Evolutionary conservation across 1,284 basidiomycete species (phyloP).

Genomic region (Porodaedalea pini): DNA sequence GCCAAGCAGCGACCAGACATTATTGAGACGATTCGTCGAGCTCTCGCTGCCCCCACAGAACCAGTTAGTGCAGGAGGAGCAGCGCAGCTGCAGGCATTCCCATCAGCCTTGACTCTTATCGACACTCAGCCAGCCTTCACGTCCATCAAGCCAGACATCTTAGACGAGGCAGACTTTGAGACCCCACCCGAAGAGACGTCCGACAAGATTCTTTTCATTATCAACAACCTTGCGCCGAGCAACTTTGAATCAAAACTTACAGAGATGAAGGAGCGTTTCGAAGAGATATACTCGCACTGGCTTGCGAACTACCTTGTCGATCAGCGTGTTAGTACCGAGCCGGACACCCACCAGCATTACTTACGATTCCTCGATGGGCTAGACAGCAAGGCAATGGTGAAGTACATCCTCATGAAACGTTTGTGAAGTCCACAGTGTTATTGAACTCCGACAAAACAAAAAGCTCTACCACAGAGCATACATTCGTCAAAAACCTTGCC

Average conservation of each 20-base stretch:
- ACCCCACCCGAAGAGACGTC: slow-evolving; percentile 84
- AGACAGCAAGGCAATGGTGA: slow-evolving; percentile 59
- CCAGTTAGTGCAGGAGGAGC: slow-evolving; percentile 33
- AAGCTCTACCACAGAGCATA: slow-evolving; percentile 81
- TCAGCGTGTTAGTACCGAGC: slow-evolving; percentile 93
- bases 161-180: slow-evolving; percentile 56
- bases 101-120: slow-evolving; percentile 29
- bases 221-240: slow-evolving; percentile 95
- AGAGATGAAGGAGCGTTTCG: slow-evolving; percentile 82
- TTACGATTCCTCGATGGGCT: slow-evolving; percentile 89
- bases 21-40: slow-evolving; percentile 69
- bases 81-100: slow-evolving; percentile 38
- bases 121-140: slow-evolving; percentile 63
- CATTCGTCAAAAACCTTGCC: slow-evolving; percentile 89
- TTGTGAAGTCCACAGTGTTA: slow-evolving; percentile 79
- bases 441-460: slow-evolving; percentile 93
- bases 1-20: slow-evolving; percentile 86
- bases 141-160: slow-evolving; percentile 64
- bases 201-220: slow-evolving; percentile 95
- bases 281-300: slow-evolving; percentile 85
- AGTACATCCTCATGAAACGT: slow-evolving; percentile 92
- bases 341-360: slow-evolving; percentile 96
- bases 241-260: slow-evolving; percentile 87
- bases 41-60: slow-evolving; percentile 54
- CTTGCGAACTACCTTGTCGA: slow-evolving; percentile 97